These are phyloP conservation scores for Alternaria infectoria DNA, from an alignment of 2,329 filamentous ascomycete genomes.

Conservation along the genomic window DNA sequence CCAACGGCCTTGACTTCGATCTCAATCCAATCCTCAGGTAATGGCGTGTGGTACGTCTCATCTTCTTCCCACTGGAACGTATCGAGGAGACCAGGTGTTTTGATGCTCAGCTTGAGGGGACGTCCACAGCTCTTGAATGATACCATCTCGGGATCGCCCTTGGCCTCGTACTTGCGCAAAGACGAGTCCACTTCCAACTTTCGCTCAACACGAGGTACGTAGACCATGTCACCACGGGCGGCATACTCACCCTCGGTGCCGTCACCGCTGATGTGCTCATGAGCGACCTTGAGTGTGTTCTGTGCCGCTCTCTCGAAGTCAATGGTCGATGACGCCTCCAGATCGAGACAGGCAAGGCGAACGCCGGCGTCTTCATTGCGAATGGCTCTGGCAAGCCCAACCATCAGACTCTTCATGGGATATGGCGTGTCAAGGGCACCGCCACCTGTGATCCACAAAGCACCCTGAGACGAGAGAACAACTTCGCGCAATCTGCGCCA, in stretches of 20 bases:
- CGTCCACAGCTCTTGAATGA: slow-evolving; percentile 4
- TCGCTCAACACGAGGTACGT: slow-evolving; percentile 7
- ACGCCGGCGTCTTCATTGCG: slow-evolving; percentile 6
- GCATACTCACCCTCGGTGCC: slow-evolving; percentile 8
- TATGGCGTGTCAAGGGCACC: slow-evolving; percentile 4
- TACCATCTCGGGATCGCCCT: slow-evolving; percentile 8
- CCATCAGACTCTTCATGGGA: slow-evolving; percentile 9
- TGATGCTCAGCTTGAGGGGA: slow-evolving; percentile 5
- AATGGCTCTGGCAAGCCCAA: slow-evolving; percentile 9
- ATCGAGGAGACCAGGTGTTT: slow-evolving; percentile 6
- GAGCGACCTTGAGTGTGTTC: slow-evolving; percentile 3
- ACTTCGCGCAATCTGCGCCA: slow-evolving; percentile 5
- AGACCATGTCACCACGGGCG: slow-evolving; percentile 2
- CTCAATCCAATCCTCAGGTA: not conserved
- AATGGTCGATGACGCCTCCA: not conserved
- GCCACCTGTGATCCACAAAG: slow-evolving; percentile 10
- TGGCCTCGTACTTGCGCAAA: slow-evolving; percentile 10
- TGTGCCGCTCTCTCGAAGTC: slow-evolving; percentile 1
- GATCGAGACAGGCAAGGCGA: slow-evolving; percentile 8
- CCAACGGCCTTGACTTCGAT: slow-evolving; percentile 6
- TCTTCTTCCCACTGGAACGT: slow-evolving; percentile 9
- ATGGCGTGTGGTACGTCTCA: not conserved
- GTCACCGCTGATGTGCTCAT: slow-evolving; percentile 1
- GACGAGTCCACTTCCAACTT: slow-evolving; percentile 1
- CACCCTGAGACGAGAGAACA: slow-evolving; percentile 2